Evolutionary conservation across 2,329 filamentous ascomycete species (phyloP), one percentile per base, ranked within the genome.

Genomic region (Escovopsis weberi): DNA sequence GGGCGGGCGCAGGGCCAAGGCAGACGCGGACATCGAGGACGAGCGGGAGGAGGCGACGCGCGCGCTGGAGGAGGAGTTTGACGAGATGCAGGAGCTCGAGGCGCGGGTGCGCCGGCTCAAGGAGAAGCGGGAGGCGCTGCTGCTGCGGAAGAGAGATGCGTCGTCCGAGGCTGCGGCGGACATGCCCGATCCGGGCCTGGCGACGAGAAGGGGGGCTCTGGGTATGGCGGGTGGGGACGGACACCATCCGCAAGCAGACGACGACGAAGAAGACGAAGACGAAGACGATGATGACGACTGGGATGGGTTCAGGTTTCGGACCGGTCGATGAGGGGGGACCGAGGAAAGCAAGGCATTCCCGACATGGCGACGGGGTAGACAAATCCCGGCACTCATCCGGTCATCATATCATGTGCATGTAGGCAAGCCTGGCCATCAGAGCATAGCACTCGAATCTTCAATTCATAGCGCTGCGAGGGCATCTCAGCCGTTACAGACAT

Each of bases 1-100:
- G 28, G 32, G 36, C 34, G 67, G 65, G 47, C 66, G 70, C 36
- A 73, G 78, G 42, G 68, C 68, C 1, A 67, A 74, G 36, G 65
- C 64, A 1, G 78, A 82, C 26, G 57, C 63, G 3, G 65, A 75
- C 51, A 56, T 78, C 1, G 72, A 73, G 44, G 80, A 79, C 34
- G 83, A 87, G 56, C 74, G 74, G 43, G 85, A 91, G 56, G 85
- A 91, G 52, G 84, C 85, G 1, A 74, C 73, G 36, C 70, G 80
- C 19, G 77, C 80, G 28, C 62, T 88, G 44, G 81, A 86, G 59
- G 75, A 80, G 35, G 85, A 89, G 58, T 82, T 89, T 50, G 83
- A 86, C 45, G 80, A 87, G 56, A 89, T 89, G 84, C 80, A 83
- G 55, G 75, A 79, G 54, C 69, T 89, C 38, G 85, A 89, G 58